Conservation (phyloP, 805 yeast genomes). For the Metschnikowia anglica region DNA sequence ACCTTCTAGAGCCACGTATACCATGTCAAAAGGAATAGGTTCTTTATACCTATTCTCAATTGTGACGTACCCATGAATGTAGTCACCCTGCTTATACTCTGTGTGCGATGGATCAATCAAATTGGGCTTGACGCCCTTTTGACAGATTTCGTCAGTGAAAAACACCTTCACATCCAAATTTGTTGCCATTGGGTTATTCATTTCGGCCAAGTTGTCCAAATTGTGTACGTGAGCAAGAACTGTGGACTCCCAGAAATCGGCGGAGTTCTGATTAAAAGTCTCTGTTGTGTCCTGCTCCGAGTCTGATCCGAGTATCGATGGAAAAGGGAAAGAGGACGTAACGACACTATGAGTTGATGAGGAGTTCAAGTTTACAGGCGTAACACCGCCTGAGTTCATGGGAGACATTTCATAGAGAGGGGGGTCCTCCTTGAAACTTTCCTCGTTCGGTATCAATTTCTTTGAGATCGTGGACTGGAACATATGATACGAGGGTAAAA, state of each 20-base stretch:
- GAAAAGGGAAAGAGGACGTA: conserved; percentile 19
- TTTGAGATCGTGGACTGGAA: conserved; percentile 43
- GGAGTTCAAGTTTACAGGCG: conserved; percentile 13
- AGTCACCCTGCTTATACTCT: conserved; percentile 44
- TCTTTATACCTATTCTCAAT: conserved; percentile 29
- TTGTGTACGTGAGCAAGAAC: conserved; percentile 44
- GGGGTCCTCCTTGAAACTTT: conserved; percentile 41
- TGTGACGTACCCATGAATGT: conserved; percentile 44
- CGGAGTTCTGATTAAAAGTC: conserved; percentile 16
- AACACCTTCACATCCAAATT: conserved; percentile 33
- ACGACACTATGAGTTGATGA: conserved; percentile 6
- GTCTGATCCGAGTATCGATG: conserved; percentile 4
- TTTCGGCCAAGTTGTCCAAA: conserved; percentile 32
- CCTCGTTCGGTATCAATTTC: conserved; percentile 36
- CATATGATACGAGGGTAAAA: conserved; percentile 47
- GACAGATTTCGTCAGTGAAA: conserved; percentile 41
- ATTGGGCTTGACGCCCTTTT: conserved; percentile 37
- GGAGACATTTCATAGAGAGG: conserved; percentile 34
- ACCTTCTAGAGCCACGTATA: conserved; percentile 45
- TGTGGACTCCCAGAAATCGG: conserved; percentile 37
- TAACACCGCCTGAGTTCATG: conserved; percentile 19
- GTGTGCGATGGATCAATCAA: conserved; percentile 31
- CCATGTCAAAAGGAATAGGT: conserved; percentile 45
- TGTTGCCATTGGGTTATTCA: conserved; percentile 21
- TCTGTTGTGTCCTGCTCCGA: conserved; percentile 11